Evolutionary conservation across 139 green algal genomes (phyloP).

Genomic region (Coelastrella sp.): DNA sequence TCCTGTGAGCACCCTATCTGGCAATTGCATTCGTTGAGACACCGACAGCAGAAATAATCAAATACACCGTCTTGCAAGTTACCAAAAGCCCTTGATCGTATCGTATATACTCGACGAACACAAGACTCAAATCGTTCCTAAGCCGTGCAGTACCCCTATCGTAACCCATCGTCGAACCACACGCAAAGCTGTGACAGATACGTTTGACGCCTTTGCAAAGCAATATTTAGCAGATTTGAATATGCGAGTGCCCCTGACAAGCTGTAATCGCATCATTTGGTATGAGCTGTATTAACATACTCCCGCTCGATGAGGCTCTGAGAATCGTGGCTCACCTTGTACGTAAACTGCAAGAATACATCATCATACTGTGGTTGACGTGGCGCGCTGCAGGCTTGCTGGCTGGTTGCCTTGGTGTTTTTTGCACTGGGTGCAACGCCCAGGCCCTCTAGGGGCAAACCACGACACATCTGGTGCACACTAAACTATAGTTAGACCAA

Average conservation of each 20-base stretch:
- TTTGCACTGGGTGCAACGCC: not conserved
- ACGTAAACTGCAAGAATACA: conserved; percentile 28
- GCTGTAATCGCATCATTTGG: not conserved
- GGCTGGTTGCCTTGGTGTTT: not conserved
- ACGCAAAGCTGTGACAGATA: not conserved
- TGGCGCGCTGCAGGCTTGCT: not conserved
- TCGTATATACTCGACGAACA: too few species aligned
- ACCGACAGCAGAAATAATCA: not conserved
- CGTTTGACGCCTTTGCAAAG: not conserved
- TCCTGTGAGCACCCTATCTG: not conserved
- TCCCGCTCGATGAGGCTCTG: not conserved
- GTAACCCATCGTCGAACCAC: not conserved
- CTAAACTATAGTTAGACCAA: too few species aligned
- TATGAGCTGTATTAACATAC: not conserved
- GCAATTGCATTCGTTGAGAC: not conserved
- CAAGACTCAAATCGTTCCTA: not conserved
- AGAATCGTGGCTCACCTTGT: conserved; percentile 1
- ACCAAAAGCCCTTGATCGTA: too few species aligned
- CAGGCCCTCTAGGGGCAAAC: not conserved
- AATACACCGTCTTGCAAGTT: not conserved
- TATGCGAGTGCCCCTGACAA: not conserved
- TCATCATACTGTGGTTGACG: conserved; percentile 17
- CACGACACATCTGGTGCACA: conserved; percentile 41
- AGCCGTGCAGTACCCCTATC: not conserved
- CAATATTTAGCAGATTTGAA: not conserved